Percentiles rank a stretch among this genome's conserved stretches.
These are phyloP conservation scores for Carpinus viminea DNA, from an alignment of 306 rosid species.

Conservation along the genomic window DNA sequence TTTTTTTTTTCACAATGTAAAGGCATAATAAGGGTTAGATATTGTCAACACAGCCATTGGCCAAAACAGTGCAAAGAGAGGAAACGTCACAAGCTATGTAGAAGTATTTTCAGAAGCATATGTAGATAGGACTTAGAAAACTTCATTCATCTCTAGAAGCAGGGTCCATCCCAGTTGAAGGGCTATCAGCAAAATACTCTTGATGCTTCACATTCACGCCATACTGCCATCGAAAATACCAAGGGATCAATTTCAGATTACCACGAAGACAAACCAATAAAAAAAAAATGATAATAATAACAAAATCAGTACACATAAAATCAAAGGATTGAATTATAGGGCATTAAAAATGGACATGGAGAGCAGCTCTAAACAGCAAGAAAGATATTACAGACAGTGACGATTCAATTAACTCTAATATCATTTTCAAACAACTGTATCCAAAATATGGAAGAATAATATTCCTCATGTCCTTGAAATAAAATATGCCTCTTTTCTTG, in stretches of 20 bases:
- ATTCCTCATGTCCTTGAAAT: not conserved
- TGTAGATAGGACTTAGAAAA: too few species aligned
- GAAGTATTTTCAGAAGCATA: too few species aligned
- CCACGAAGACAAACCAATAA: not conserved
- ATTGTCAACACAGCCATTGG: too few species aligned
- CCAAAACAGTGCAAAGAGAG: too few species aligned
- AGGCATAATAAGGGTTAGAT: too few species aligned
- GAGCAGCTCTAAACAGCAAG: not conserved
- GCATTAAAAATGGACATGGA: not conserved
- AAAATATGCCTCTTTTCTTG: too few species aligned
- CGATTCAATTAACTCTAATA: not conserved
- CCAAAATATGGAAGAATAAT: not conserved
- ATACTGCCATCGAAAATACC: conserved; percentile 27
- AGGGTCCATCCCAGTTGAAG: conserved; percentile 83
- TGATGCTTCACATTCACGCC: conserved; percentile 91
- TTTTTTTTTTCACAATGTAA: too few species aligned
- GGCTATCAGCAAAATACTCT: conserved; percentile 96
- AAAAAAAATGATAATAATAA: not conserved
- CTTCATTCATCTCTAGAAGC: conserved; percentile 83
- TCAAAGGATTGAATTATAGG: not conserved
- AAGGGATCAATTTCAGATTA: not conserved
- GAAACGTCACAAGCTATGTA: too few species aligned
- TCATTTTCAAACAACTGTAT: not conserved
- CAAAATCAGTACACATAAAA: not conserved
- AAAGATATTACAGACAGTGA: not conserved